These are phyloP conservation scores for Rhamnella rubrinervis DNA, from an alignment of 331 rosid genomes.

Conservation along the genomic window DNA sequence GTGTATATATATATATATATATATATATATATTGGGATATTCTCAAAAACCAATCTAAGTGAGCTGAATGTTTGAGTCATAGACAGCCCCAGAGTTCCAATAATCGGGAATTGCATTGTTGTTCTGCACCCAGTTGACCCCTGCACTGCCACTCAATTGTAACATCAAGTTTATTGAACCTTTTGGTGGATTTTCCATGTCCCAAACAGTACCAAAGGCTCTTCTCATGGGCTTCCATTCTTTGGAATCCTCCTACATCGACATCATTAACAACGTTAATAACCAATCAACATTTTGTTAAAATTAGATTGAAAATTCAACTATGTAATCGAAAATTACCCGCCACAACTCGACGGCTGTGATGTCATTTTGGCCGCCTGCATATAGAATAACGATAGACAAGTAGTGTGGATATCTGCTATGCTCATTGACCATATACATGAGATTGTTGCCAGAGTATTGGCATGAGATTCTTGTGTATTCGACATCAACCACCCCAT, in stretches of 20 bases:
- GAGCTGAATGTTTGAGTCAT: slow-evolving; percentile 54
- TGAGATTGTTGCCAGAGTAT: slow-evolving; percentile 39
- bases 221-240: slow-evolving; percentile 65
- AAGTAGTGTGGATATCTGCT: slow-evolving; percentile 65
- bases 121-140: slow-evolving; percentile 42
- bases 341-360: slow-evolving; percentile 55
- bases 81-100: slow-evolving; percentile 62
- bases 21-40: not conserved
- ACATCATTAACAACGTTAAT: not conserved
- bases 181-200: slow-evolving; percentile 47
- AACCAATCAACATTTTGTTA: not conserved
- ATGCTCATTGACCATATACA: slow-evolving; percentile 50
- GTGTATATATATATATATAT: not conserved
- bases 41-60: slow-evolving; percentile 12
- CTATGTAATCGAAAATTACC: slow-evolving; percentile 37
- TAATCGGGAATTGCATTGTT: slow-evolving; percentile 46
- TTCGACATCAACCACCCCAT: slow-evolving; percentile 81
- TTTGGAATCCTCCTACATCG: slow-evolving; percentile 52
- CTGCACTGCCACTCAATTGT: slow-evolving; percentile 52
- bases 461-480: slow-evolving; percentile 70
- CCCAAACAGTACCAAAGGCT: slow-evolving; percentile 70
- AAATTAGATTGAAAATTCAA: not conserved
- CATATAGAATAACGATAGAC: slow-evolving; percentile 48
- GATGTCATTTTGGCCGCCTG: slow-evolving; percentile 60
- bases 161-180: slow-evolving; percentile 58